Evolutionary conservation across 1,284 basidiomycete species (phyloP), one percentile per base, ranked within the genome.

Genomic region (Moesziomyces antarcticus): DNA sequence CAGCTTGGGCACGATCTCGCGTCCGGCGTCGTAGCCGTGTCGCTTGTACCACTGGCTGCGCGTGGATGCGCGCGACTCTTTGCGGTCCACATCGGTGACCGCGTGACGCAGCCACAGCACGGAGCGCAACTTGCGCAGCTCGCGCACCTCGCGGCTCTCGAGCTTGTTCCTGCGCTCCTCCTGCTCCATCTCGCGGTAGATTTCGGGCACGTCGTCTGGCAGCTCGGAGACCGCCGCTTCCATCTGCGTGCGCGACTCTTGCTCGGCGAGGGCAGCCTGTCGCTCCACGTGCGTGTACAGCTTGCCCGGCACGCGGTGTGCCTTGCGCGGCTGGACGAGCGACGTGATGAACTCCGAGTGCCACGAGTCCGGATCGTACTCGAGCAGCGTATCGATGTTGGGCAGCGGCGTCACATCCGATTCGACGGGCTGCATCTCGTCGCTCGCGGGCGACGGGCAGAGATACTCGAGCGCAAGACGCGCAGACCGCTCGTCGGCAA

Each of bases 141-240:
- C 72, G 9, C 51, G 52, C 16, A 69, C 56, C 44, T 70, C 66
- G 22, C 43, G 61, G 8, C 58, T 49, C 33, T 71, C 55, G 13
- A 52, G 13, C 22, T 40, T 49, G 18, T 42, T 41, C 40, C 27
- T 37, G 11, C 65, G 55, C n/a, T 84, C 81, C 16, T 65, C 75
- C n/a, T 64, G 56, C 42, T 81, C 79, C 77, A 83, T 68, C 48
- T 82, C 82, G 16, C 75, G 63, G 53, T 84, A 82, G 56, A 82
- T 83, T 24, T 79, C 80, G 1, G 82, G 81, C 1, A 75, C 77
- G 25, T 79, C 78, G n/a, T 65, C 73, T 0, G 78, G 77, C 13
- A 80, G 53, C 3, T 65, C 50, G 1, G 69, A 67, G 3, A 53
- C 56, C 1, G 62, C 56, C 13, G 46, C 21, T 4, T 65, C 47